Base-by-base conservation (phyloP, 129 eudicot genomes). In the Lactuca saligna region DNA sequence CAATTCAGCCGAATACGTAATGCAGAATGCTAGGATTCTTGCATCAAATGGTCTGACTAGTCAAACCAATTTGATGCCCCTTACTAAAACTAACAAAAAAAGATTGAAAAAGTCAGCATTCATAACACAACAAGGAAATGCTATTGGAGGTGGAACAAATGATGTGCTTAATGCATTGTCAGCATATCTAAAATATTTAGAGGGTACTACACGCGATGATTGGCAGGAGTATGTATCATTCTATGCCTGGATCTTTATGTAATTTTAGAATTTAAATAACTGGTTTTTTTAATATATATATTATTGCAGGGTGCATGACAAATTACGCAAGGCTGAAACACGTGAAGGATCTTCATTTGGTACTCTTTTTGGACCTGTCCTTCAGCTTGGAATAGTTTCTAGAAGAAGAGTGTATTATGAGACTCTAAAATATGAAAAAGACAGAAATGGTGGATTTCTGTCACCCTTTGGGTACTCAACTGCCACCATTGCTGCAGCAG, bases 391-490 rank as follows among this genome's bases (percentile, higher is more conserved):
- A 63, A 80, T 88, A 33, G 74, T 88, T 57, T 92, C 98, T 54
- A 77, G 89, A 77, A 84, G 98, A 72, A 86, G 91, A 81, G 84
- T 88, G 55, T 77, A 78, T 79, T 62, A 65, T 71, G 98, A 92
- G 78, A 80, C 96, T 34, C 75, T 88, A 44, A 86, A 92, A 66
- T 92, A 88, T 78, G 95, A 92, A 79, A 86, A 86, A 79, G 95
- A 92, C 55, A 75, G 91, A 72, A 88, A 88, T 82, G 95, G 86
- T 74, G 98, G 98, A 57, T 88, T 88, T 59, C 66, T 92, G 16
- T 88, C 96, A 35, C 95, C 98, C 71, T 88, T 92, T 81, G 96
- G 98, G 33, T 86, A 88, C 79, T 92, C 98, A 5, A 77, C 91
- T 31, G 81, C 80, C 32, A 84, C 91, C 31, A 80, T 84, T 75